Conservation (phyloP, 192 early-diverging fungal species). For the Podila minutissima region DNA sequence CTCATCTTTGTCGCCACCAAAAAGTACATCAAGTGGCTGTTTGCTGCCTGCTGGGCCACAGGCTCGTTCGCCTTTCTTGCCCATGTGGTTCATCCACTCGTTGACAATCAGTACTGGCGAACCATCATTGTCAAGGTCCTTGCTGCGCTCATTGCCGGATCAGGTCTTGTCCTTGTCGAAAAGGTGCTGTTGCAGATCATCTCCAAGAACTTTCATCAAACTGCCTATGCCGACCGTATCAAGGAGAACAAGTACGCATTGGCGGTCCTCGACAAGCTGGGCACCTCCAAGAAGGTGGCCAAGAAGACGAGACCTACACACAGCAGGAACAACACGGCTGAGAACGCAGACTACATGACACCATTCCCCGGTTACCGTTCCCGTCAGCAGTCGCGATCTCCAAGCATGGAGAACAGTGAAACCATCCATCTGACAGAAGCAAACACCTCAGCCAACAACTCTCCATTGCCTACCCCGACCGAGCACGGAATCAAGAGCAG, state of each 20-base stretch:
- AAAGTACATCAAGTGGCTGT: constrained; percentile 64
- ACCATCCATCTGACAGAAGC: constrained; percentile 20
- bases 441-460: constrained; percentile 1
- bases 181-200: constrained; percentile 71
- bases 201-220: constrained; percentile 71
- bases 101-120: constrained; percentile 55
- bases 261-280: constrained; percentile 67
- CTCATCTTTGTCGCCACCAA: constrained; percentile 66
- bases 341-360: constrained; percentile 30
- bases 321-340: constrained; percentile 40
- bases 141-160: constrained; percentile 57
- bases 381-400: constrained; percentile 41
- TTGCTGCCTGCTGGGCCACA: constrained; percentile 60
- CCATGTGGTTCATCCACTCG: constrained; percentile 54
- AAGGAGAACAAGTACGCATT: constrained; percentile 66
- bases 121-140: constrained; percentile 65
- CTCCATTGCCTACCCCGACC: constrained; percentile 37
- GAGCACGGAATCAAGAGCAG: constrained; percentile 6
- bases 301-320: constrained; percentile 24
- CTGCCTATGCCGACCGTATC: constrained; percentile 73
- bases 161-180: constrained; percentile 61
- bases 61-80: constrained; percentile 65
- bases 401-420: constrained; percentile 31
- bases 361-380: constrained; percentile 31
- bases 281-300: constrained; percentile 55